These are phyloP conservation scores for Saksenaea oblongispora DNA, from an alignment of 371 early-diverging fungal genomes.

Conservation along the genomic window DNA sequence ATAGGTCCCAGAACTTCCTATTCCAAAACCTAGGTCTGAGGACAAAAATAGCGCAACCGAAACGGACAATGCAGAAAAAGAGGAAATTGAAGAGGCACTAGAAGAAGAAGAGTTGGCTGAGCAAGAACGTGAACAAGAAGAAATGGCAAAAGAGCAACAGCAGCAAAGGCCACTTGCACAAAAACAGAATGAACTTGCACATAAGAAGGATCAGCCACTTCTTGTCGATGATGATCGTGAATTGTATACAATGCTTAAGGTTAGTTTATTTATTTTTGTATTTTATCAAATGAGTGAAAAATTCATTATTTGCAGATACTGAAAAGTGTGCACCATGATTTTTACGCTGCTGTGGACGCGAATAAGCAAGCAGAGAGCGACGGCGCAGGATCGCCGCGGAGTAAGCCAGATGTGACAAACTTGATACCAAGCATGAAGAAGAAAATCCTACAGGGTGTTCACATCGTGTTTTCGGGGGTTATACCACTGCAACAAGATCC, in stretches of 20 bases:
- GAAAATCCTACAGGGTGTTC: conserved; percentile 44
- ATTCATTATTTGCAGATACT: conserved; percentile 39
- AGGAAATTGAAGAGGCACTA: conserved; percentile 11
- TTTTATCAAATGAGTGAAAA: background rate
- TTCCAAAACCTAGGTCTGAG: background rate
- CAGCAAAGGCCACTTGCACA: conserved; percentile 24
- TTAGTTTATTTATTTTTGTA: conserved; percentile 13
- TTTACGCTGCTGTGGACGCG: conserved; percentile 46
- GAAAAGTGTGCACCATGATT: conserved; percentile 51
- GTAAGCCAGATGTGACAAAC: conserved; percentile 48
- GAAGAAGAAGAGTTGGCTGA: conserved; percentile 15
- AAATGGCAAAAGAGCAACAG: conserved; percentile 22
- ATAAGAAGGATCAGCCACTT: conserved; percentile 30
- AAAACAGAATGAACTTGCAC: conserved; percentile 23
- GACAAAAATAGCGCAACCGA: conserved; percentile 6
- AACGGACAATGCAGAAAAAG: conserved; percentile 7
- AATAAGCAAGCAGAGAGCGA: background rate
- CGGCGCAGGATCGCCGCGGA: conserved; percentile 16
- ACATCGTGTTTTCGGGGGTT: conserved; percentile 59
- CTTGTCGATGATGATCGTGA: conserved; percentile 59
- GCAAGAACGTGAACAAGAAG: conserved; percentile 25
- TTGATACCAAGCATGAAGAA: conserved; percentile 55
- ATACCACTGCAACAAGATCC: conserved; percentile 54
- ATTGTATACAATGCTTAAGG: conserved; percentile 50
- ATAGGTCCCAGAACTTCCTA: background rate